phyloP scores from a whole-genome alignment of 1,284 basidiomycete genomes.

The Sphaerobolus stellatus region DNA sequence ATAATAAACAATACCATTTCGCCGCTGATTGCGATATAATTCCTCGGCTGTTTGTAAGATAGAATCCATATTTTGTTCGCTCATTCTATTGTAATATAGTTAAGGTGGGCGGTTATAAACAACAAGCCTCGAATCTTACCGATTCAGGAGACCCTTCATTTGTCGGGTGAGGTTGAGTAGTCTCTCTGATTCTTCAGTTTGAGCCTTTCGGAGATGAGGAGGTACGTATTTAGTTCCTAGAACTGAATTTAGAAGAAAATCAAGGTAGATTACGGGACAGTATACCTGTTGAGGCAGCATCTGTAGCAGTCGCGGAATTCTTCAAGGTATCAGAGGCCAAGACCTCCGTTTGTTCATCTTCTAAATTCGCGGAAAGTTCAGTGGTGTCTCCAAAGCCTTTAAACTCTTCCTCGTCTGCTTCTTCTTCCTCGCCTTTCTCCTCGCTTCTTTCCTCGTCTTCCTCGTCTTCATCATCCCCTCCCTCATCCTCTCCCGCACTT shows the following conservation, averaged over 20 bases:
- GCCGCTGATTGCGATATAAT: slow-evolving; percentile 74
- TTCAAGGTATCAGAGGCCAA: no score
- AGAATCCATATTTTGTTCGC: slow-evolving; percentile 85
- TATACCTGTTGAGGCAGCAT: no score
- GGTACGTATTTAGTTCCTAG: slow-evolving; percentile 57
- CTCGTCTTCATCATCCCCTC: slow-evolving; percentile 14
- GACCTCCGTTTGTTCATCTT: slow-evolving; percentile 3
- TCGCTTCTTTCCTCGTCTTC: slow-evolving; percentile 17
- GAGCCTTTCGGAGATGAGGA: slow-evolving; percentile 56
- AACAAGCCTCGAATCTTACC: slow-evolving; percentile 45
- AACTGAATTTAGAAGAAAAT: neutral
- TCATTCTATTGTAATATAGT: slow-evolving; percentile 61
- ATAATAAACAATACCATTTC: slow-evolving; percentile 62
- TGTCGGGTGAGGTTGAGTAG: slow-evolving; percentile 71
- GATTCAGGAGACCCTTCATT: slow-evolving; percentile 86
- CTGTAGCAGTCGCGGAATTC: no score
- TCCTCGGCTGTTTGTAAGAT: slow-evolving; percentile 80
- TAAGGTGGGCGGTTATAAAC: neutral
- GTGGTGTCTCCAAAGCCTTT: no score
- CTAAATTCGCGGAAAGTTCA: no score
- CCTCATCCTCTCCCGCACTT: slow-evolving; percentile 18
- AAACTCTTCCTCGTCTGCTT: slow-evolving; percentile 10
- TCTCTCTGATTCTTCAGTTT: slow-evolving; percentile 47
- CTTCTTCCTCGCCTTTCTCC: slow-evolving; percentile 23
- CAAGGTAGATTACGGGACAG: neutral